Percentiles rank a stretch among this genome's conserved stretches.
These are phyloP conservation scores for Leucoagaricus sp. DNA, from an alignment of 1,284 basidiomycete genomes.

Conservation along the genomic window DNA sequence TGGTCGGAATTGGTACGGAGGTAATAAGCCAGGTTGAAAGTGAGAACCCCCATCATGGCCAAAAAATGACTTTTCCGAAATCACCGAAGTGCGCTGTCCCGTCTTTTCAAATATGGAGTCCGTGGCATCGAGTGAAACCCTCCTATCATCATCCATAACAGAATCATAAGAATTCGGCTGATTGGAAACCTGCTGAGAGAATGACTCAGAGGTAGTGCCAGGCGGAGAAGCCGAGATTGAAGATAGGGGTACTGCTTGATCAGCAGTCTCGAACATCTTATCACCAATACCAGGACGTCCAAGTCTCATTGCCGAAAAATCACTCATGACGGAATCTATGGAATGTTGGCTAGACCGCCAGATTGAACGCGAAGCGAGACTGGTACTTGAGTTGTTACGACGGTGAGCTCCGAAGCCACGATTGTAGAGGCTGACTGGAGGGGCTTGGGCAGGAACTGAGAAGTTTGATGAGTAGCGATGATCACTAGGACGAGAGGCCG, in stretches of 20 bases:
- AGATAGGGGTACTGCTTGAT: conserved; percentile 58
- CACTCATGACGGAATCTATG: conserved; percentile 66
- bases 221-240: conserved; percentile 72
- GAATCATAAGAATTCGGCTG: conserved; percentile 53
- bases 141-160: conserved; percentile 51
- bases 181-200: conserved; percentile 4
- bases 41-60: conserved; percentile 46
- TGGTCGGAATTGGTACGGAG: conserved; percentile 57
- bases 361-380: conserved; percentile 52
- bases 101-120: conserved; percentile 74
- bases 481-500: conserved; percentile 38
- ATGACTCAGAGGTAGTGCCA: conserved; percentile 23
- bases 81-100: conserved; percentile 47
- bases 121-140: conserved; percentile 23
- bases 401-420: conserved; percentile 50
- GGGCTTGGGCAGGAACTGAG: conserved; percentile 50
- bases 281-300: conserved; percentile 80
- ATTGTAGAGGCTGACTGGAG: conserved; percentile 74
- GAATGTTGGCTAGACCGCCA: conserved; percentile 64
- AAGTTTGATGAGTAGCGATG: conserved; percentile 47
- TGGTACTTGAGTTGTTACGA: conserved; percentile 48
- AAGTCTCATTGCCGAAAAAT: conserved; percentile 57
- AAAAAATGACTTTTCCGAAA: conserved; percentile 64
- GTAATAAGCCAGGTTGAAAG: conserved; percentile 33
- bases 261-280: conserved; percentile 82